Conservation (phyloP, 768 basidiomycete species). For the Mycena sanguinolenta region DNA sequence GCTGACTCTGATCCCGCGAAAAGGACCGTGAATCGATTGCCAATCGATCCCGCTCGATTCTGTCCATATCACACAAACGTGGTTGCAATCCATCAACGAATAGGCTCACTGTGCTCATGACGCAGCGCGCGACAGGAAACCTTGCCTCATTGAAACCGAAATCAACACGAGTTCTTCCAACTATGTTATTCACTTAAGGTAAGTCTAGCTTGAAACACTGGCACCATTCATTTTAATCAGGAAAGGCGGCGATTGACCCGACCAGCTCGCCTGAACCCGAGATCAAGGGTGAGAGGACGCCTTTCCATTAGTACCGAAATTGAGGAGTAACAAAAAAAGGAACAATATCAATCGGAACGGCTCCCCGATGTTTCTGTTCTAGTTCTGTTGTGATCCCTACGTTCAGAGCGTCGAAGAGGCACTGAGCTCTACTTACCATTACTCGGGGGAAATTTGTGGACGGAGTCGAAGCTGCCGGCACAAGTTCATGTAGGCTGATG, state of each 20-base stretch:
- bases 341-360: no score
- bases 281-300: neutral
- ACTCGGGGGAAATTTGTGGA: no score
- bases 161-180: neutral
- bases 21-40: no score
- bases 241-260: neutral
- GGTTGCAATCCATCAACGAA: neutral
- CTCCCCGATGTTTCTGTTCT: no score
- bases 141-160: neutral
- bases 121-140: neutral
- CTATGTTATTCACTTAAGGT: neutral
- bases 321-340: neutral
- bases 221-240: neutral
- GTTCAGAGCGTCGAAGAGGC: no score
- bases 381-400: no score
- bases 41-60: conserved; percentile 1
- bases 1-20: neutral
- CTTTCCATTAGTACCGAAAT: neutral
- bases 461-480: no score
- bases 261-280: neutral
- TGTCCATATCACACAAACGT: neutral
- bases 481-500: neutral
- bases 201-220: neutral
- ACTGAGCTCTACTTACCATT: no score
- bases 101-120: neutral